Evolutionary conservation across 2,329 filamentous ascomycete genomes (phyloP), one percentile per base, ranked within the genome.

Genomic region (Blumeriella jaapii): DNA sequence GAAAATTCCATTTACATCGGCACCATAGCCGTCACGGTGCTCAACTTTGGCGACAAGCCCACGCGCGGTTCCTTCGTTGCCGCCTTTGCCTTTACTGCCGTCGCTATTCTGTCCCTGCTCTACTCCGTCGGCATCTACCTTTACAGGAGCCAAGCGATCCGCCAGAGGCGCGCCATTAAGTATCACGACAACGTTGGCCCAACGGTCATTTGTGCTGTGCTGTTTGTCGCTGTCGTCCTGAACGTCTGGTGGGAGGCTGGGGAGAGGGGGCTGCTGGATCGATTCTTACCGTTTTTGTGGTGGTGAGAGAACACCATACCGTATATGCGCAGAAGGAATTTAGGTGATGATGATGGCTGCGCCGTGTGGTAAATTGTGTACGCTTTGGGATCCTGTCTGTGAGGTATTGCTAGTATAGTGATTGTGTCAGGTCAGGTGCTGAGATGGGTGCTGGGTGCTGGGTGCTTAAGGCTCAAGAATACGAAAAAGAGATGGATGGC

Each of bases 1-100:
- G 89, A 98, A 60, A 96, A 93, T 61, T 89, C 82, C 31, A 93
- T 96, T 54, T 87, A 95, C 55, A 78, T 98, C 35, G 85, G 84
- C 50, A 81, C 82, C 17, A 89, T 93, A 50, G 84, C 86, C 9
- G 79, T 82, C 6, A 83, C 83, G 0, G 65, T 93, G 29, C 71
- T 93, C 47, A 87, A 93, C 64, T 85, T 95, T 56, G 74, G 82
- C 49, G 59, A 59, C 8, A 69, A 71, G 45, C 66, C 71, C 13
- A 69, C 60, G 6, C 55, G 49, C 28, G 58, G 76, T 13, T 75
- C 79, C 5, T 75, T 93, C 44, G 64, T 74, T 29, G 74, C 82
- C 0, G 71, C 85, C 0, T 81, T 78, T 55, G 68, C 75, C 1
- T 98, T 96, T 58, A 95, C 86, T 0, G 58, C 86, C 12, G 67